These are phyloP conservation scores for Hysterium pulicare DNA, from an alignment of 2,329 filamentous ascomycete species.

Conservation along the genomic window DNA sequence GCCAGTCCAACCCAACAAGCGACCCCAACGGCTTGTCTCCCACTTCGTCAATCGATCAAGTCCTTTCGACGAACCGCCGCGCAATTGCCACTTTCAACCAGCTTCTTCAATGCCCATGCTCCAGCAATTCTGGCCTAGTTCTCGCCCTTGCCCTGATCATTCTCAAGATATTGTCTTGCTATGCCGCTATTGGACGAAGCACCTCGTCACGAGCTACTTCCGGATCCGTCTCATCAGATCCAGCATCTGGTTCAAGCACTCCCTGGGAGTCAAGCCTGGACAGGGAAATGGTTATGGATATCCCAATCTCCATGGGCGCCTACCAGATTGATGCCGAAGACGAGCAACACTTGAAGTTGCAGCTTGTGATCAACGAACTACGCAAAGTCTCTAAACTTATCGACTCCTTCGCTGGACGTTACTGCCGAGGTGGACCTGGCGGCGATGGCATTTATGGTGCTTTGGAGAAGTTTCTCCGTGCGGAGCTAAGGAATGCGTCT, in stretches of 20 bases:
- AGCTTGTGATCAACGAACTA: conserved; percentile 10
- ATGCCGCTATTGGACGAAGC: conserved; percentile 9
- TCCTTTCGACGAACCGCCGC: conserved; percentile 6
- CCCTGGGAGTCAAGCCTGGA: conserved; percentile 5
- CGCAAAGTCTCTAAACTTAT: conserved; percentile 11
- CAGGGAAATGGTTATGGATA: conserved; percentile 10
- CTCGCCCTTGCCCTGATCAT: conserved; percentile 10
- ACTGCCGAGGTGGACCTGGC: conserved; percentile 6
- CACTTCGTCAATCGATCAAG: conserved; percentile 8
- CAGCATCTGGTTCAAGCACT: conserved; percentile 5
- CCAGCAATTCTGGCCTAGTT: conserved; percentile 10
- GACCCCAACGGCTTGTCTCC: conserved; percentile 1
- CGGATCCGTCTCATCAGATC: not conserved
- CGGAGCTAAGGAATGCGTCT: conserved; percentile 8
- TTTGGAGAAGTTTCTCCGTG: conserved; percentile 8
- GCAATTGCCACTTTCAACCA: conserved; percentile 9
- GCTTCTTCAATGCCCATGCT: conserved; percentile 10
- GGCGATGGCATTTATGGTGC: conserved; percentile 10
- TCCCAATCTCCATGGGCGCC: conserved; percentile 11
- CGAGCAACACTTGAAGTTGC: conserved; percentile 10
- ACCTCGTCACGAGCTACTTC: conserved; percentile 1
- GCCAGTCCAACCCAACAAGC: conserved; percentile 8
- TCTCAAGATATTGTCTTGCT: conserved; percentile 10
- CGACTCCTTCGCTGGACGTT: conserved; percentile 8
- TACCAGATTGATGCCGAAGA: conserved; percentile 12